Base-by-base conservation (phyloP, 768 basidiomycete species). In the Amanita fuliginea region DNA sequence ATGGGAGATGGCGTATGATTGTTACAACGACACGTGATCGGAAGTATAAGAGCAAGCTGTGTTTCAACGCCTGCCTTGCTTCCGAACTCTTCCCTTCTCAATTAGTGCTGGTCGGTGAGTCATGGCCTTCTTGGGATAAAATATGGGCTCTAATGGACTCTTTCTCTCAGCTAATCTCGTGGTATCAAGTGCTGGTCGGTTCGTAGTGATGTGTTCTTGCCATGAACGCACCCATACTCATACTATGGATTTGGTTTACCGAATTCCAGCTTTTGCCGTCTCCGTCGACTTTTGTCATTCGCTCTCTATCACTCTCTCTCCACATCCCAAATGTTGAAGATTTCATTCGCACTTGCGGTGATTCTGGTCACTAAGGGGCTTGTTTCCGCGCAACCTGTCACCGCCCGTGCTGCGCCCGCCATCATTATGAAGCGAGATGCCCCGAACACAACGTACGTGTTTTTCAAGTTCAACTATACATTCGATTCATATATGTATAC, bases 81-180 rank as follows among this genome's bases (percentile, higher is more conserved):
- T 32, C 33, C 30, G 18, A 4, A 30, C 3, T 33, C 46, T 36
- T 9, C 22, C 9, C 22, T 14, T 16, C 21, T 19, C 16, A 6
- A n/a, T n/a, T n/a, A n/a, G n/a, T n/a, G 46, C 46, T 37, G 35
- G 46, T 47, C 46, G 46, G 46, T 47, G 22, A 8, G 46, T 46
- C 14, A 6, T 16, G 8, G 1, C 34, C 8, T 24, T 19, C n/a
- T 1, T 36, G 19, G 3, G 6, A 22, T 18, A 36, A 14, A 33
- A 16, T 19, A 9, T 11, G 24, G n/a, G 8, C 21, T 14, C 18
- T 32, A 14, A 18, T n/a, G 5, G 2, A 6, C n/a, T 44, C 43
- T 24, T 24, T 22, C 11, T 30, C n/a, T 33, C 30, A 43, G 22
- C 22, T 43, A 8, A 8, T 43, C 16, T 43, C 42, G 28, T 43